Evolutionary conservation across 257 asterid species (phyloP).

Genomic region (Leptodermis oblonga): DNA sequence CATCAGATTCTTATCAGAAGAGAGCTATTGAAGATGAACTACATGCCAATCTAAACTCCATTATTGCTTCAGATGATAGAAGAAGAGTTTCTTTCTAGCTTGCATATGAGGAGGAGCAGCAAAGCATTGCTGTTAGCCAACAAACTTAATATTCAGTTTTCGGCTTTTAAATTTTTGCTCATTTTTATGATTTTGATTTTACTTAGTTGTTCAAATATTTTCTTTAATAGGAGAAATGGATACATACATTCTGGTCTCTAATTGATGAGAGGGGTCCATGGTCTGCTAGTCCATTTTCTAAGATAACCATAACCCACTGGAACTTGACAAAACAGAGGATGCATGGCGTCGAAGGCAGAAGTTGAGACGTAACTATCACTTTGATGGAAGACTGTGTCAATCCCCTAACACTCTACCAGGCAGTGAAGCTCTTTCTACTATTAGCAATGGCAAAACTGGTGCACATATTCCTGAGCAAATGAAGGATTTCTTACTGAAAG

Average conservation of each 20-base stretch:
- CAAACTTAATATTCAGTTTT: conserved; percentile 22
- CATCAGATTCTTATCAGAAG: conserved; percentile 53
- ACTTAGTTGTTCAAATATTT: conserved; percentile 15
- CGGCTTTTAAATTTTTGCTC: background rate
- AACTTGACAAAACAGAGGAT: conserved; percentile 96
- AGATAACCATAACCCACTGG: conserved; percentile 58
- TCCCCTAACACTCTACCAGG: conserved; percentile 46
- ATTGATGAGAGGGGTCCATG: conserved; percentile 99
- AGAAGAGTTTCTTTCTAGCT: conserved; percentile 77
- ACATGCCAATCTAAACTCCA: conserved; percentile 43
- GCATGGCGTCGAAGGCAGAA: conserved; percentile 95
- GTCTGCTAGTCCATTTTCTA: conserved; percentile 94
- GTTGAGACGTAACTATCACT: conserved; percentile 87
- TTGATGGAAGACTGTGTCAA: conserved; percentile 73
- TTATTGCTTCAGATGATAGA: conserved; percentile 73
- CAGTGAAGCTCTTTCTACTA: conserved; percentile 40
- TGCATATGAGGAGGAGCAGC: conserved; percentile 84
- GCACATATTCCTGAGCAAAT: conserved; percentile 70
- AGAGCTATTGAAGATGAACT: conserved; percentile 65
- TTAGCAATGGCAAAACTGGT: conserved; percentile 47
- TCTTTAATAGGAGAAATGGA: conserved; percentile 80
- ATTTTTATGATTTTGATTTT: background rate
- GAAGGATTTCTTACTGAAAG: conserved; percentile 71
- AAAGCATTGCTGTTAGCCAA: conserved; percentile 68
- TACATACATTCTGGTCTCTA: conserved; percentile 80